Conservation (phyloP, 2,329 filamentous ascomycete genomes). For the Phialophora tarda region DNA sequence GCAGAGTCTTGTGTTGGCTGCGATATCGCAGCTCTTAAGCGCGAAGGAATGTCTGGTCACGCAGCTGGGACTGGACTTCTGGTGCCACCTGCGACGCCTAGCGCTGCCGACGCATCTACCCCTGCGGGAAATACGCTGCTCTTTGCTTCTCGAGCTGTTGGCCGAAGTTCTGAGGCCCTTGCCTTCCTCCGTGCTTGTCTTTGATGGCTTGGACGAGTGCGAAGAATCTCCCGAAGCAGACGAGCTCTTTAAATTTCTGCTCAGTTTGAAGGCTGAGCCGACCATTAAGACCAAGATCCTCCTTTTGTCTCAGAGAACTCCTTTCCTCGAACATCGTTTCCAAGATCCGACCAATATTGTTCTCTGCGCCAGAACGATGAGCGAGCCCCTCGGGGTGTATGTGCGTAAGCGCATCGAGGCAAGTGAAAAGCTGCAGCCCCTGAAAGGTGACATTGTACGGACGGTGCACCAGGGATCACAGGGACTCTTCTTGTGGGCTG, state of each 20-base stretch:
- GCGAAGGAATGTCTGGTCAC: neutral
- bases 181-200: neutral
- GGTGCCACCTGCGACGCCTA: neutral
- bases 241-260: neutral
- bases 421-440: neutral
- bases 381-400: neutral
- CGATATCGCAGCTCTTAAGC: neutral
- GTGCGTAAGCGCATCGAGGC: neutral
- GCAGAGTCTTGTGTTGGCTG: neutral
- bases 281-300: neutral
- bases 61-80: neutral
- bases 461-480: neutral
- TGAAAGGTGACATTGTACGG: neutral
- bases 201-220: slow-evolving; percentile 4
- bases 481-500: neutral
- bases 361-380: neutral
- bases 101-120: neutral
- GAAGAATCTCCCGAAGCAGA: neutral
- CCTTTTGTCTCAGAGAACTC: neutral
- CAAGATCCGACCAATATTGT: neutral
- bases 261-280: neutral
- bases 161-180: neutral
- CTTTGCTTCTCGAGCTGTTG: neutral
- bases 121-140: neutral
- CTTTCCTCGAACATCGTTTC: neutral